Evolutionary conservation across 2,329 filamentous ascomycete species (phyloP), one percentile per base, ranked within the genome.

Genomic region (Tolypocladium tropicale): DNA sequence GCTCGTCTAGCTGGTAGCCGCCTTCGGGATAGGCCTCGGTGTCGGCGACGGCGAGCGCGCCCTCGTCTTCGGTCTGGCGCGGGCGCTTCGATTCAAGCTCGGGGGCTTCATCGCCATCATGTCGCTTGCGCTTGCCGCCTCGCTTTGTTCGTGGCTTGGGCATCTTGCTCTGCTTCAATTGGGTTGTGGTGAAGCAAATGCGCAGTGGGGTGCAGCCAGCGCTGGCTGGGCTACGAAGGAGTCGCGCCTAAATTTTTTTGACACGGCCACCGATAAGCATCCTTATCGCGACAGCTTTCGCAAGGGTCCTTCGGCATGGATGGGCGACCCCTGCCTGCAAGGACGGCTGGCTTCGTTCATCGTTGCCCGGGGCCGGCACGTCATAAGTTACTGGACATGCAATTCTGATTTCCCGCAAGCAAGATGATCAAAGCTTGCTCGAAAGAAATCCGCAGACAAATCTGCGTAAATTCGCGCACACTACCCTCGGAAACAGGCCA

Each of bases 141-240:
- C 73, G 66, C 63, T 75, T 76, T 21, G 73, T 74, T 59, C 74
- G 69, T 52, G 73, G 74, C 62, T 76, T 76, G 14, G 72, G 73
- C 74, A 75, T 77, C 54, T 57, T 68, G 58, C 56, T 34, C 46
- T 55, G 25, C 39, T 55, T 57, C 56, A 54, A 52, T 55, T 41
- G 28, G 5, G 18, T 50, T 50, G 46, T 50, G 16, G 28, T 16
- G 46, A n/a, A 32, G 46, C n/a, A 7, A 21, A 3, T 6, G 16
- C 9, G n/a, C 28, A 18, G 18, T 6, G 28, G 25, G 16, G 46
- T 3, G 10, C 10, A 11, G 18, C 33, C 10, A 28, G 21, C 25
- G 5, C 28, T 21, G 18, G 46, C 16, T 32, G 16, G 46, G 16
- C 25, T 23, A 4, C 36, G 16, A 37, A 16, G 5, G 18, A 39